phyloP scores from a whole-genome alignment of 257 asterid species.

The Echites panduratus region DNA sequence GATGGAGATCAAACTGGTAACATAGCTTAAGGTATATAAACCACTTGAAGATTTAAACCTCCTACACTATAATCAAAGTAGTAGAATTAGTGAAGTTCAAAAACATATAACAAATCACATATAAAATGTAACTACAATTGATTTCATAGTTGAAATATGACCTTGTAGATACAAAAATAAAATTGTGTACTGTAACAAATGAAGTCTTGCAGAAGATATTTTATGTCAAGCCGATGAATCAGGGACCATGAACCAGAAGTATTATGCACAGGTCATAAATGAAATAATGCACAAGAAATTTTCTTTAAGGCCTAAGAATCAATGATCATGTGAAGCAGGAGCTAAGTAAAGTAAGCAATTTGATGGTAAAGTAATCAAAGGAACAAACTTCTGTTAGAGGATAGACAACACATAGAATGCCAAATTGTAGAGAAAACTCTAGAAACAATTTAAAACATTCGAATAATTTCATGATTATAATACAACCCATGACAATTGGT shows the following conservation, averaged over 20 bases:
- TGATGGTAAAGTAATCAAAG: not conserved
- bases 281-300: not conserved
- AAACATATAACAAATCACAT: not conserved
- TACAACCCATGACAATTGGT: not conserved
- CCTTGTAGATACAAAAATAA: not conserved
- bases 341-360: not conserved
- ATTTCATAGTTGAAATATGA: not conserved
- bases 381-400: not conserved
- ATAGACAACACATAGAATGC: not conserved
- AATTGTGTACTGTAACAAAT: not conserved
- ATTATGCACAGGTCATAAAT: not conserved
- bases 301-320: not conserved
- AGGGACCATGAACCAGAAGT: not conserved
- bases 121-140: not conserved
- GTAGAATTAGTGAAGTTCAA: not conserved
- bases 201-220: not conserved
- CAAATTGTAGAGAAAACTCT: not conserved
- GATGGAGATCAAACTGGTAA: not conserved
- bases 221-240: not conserved
- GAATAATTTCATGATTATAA: not conserved
- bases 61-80: not conserved
- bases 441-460: not conserved
- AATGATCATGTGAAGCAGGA: not conserved
- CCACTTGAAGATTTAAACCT: not conserved
- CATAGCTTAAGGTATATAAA: no score